These are phyloP conservation scores for Trypanosoma platydactyli DNA, from an alignment of 208 protist species.

Conservation along the genomic window DNA sequence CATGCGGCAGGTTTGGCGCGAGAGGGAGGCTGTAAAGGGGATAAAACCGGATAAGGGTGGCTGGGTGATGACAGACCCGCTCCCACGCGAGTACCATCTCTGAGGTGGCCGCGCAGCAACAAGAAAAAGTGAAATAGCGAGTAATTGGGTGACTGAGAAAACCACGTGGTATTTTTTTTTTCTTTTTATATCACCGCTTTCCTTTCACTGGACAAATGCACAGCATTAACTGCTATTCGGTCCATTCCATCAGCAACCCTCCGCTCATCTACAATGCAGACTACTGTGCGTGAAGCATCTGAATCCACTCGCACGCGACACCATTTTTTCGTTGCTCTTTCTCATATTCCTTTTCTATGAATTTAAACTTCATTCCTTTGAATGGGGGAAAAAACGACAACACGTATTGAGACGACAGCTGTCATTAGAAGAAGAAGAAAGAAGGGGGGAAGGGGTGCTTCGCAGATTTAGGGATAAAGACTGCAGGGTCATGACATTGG, in stretches of 20 bases:
- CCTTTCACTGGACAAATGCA: no score
- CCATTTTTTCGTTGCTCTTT: neutral
- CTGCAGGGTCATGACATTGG: constrained; percentile 18
- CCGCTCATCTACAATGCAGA: no score
- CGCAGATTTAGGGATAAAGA: neutral
- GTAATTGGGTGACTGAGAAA: neutral
- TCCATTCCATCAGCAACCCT: no score
- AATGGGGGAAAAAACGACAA: neutral
- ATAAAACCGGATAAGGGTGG: constrained; percentile 72
- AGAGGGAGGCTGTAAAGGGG: constrained; percentile 47
- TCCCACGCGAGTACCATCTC: constrained; percentile 51
- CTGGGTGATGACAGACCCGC: constrained; percentile 73
- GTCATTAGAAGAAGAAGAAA: neutral
- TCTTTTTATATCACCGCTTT: no score
- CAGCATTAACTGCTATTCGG: no score
- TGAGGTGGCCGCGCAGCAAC: neutral
- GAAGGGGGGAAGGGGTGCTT: neutral
- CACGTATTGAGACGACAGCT: neutral
- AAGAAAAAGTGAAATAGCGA: neutral
- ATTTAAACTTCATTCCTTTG: neutral
- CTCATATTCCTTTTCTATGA: constrained; percentile 1
- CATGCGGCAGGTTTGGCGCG: constrained; percentile 80
- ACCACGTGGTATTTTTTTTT: no score
- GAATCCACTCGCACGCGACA: no score
- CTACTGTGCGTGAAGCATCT: no score